A percentile compares a stretch with the other conserved stretches of the same genome.
These are phyloP conservation scores for Hansenula sp. DNA, from an alignment of 1,139 yeast species.

Conservation along the genomic window DNA sequence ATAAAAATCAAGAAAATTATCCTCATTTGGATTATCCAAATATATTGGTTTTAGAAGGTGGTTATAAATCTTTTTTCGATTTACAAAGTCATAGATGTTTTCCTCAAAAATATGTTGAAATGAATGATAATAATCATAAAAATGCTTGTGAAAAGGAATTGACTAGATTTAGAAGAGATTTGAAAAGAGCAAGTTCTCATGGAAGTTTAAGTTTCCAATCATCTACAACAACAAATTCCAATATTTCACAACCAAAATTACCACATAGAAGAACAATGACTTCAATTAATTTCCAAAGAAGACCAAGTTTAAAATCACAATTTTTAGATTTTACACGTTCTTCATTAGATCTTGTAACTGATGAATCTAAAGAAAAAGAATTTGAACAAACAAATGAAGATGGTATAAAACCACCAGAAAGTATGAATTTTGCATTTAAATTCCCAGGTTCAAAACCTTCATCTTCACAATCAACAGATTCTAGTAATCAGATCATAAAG, in stretches of 20 bases:
- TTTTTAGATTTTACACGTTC: slow-evolving; percentile 15
- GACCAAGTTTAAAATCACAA: slow-evolving; percentile 15
- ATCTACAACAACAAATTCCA: slow-evolving; percentile 6
- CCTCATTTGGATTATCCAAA: slow-evolving; percentile 86
- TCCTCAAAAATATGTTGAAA: slow-evolving; percentile 80
- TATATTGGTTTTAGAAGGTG: slow-evolving; percentile 83
- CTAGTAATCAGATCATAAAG: too few relatives aligned
- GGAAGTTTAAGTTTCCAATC: slow-evolving; percentile 18
- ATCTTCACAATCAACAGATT: not conserved
- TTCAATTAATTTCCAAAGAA: slow-evolving; percentile 13
- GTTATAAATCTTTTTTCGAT: slow-evolving; percentile 76
- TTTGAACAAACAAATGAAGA: slow-evolving; percentile 8
- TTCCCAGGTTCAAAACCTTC: slow-evolving; percentile 13
- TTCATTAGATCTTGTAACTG: slow-evolving; percentile 4
- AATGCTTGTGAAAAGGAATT: slow-evolving; percentile 68
- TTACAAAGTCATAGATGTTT: slow-evolving; percentile 48
- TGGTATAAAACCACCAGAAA: slow-evolving; percentile 19
- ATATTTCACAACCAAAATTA: not conserved
- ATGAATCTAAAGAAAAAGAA: slow-evolving; percentile 1
- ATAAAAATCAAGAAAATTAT: slow-evolving; percentile 64
- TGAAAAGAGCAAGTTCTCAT: slow-evolving; percentile 38
- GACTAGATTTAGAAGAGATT: slow-evolving; percentile 59
- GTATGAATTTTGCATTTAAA: slow-evolving; percentile 22
- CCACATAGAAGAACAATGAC: slow-evolving; percentile 21
- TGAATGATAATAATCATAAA: slow-evolving; percentile 73